Percentiles rank a stretch among this genome's conserved stretches.
These are phyloP conservation scores for Neofusicoccum ribis DNA, from an alignment of 2,329 filamentous ascomycete species.

Conservation along the genomic window DNA sequence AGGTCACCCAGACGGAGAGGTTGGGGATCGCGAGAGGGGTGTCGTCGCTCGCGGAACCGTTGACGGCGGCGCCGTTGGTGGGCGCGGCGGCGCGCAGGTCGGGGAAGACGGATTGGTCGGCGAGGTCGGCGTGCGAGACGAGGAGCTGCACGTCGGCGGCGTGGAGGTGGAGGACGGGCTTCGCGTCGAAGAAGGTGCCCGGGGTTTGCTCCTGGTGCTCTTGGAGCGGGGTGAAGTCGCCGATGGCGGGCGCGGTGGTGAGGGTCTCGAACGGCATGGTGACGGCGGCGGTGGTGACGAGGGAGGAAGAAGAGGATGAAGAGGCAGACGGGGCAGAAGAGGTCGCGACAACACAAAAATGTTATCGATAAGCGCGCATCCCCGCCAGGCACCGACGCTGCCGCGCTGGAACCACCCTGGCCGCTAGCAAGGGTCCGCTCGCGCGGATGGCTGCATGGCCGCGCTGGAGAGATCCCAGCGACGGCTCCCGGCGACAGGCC, in stretches of 20 bases:
- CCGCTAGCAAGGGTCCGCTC: background rate
- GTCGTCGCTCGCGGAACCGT: conserved; percentile 25
- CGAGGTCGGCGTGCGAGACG: conserved; percentile 56
- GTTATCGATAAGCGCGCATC: conserved; percentile 9
- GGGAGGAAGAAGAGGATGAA: background rate
- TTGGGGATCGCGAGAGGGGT: conserved; percentile 27
- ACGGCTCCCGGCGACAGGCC: too few species aligned
- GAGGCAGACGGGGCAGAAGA: too few species aligned
- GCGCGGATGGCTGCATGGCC: too few species aligned
- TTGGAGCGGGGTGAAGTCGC: conserved; percentile 63
- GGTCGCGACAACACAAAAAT: background rate
- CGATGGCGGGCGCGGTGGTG: conserved; percentile 55
- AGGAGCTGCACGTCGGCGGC: conserved; percentile 58
- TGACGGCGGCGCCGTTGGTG: conserved; percentile 7
- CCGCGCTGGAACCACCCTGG: background rate
- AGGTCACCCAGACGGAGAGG: conserved; percentile 51
- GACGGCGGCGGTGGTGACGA: background rate
- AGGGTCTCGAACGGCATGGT: conserved; percentile 52
- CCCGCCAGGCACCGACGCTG: conserved; percentile 1
- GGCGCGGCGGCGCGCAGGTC: conserved; percentile 1
- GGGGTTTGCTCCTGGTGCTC: conserved; percentile 75
- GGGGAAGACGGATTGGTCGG: conserved; percentile 41
- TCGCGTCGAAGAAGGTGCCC: conserved; percentile 68
- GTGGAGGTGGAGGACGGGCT: conserved; percentile 70
- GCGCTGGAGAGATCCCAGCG: too few species aligned